These are phyloP conservation scores for Fusarium fujikuroi DNA, from an alignment of 2,329 filamentous ascomycete genomes.

Conservation along the genomic window DNA sequence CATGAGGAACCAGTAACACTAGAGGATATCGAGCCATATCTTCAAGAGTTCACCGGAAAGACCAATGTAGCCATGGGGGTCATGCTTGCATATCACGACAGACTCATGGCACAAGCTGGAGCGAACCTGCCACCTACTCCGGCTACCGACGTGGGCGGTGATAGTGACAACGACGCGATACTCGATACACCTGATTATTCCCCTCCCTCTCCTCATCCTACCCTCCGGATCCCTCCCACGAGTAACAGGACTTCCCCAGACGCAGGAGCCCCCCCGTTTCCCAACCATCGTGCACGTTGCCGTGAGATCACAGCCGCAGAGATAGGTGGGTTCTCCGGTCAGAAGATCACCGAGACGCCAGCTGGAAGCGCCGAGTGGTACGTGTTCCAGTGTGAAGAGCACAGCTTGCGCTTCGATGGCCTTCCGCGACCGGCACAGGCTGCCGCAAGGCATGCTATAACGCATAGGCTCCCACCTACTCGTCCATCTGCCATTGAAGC, in stretches of 20 bases:
- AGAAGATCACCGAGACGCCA: background rate
- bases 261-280: too few relatives aligned
- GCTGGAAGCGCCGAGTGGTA: background rate
- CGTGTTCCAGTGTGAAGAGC: background rate
- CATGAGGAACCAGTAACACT: background rate
- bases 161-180: background rate
- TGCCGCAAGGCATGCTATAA: background rate
- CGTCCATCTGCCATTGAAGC: background rate
- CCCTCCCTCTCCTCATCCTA: fast-evolving
- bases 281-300: background rate
- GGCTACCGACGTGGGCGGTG: background rate
- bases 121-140: background rate
- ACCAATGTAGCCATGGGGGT: background rate
- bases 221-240: fast-evolving
- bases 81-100: background rate
- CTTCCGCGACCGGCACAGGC: background rate
- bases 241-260: background rate
- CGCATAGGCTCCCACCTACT: fast-evolving
- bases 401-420: background rate
- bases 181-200: background rate
- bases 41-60: background rate
- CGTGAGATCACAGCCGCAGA: too few relatives aligned
- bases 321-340: background rate
- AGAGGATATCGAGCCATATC: background rate
- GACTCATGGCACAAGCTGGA: background rate